Evolutionary conservation across 1,284 basidiomycete genomes (phyloP).

Genomic region (Leccinum discolor): DNA sequence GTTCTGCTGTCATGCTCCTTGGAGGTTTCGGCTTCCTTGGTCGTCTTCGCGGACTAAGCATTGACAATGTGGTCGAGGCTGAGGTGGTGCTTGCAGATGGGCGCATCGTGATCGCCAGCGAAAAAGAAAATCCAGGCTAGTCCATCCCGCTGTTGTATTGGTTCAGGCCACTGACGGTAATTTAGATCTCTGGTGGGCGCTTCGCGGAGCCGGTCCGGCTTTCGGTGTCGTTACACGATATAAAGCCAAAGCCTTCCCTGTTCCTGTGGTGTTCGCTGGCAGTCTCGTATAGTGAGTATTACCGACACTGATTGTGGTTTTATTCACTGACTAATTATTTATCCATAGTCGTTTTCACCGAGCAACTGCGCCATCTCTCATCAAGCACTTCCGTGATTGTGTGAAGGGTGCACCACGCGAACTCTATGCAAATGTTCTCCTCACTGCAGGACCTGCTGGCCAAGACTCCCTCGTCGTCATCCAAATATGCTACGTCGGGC

Average conservation of each 20-base stretch:
- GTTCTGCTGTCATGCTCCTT: conserved; percentile 82
- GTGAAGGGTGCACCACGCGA: conserved; percentile 85
- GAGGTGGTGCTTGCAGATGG: conserved; percentile 86
- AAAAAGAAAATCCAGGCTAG: conserved; percentile 65
- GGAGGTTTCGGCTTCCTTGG: conserved; percentile 91
- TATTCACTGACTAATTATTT: background rate
- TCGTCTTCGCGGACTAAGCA: conserved; percentile 79
- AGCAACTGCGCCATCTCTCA: conserved; percentile 81
- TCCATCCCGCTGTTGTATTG: background rate
- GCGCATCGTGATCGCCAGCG: conserved; percentile 68
- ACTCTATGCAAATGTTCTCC: conserved; percentile 87
- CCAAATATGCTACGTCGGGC: conserved; percentile 86
- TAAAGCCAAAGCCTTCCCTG: conserved; percentile 82
- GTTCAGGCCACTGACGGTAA: background rate
- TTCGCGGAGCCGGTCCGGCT: conserved; percentile 83
- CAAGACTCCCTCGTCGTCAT: conserved; percentile 85
- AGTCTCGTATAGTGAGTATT: conserved; percentile 82
- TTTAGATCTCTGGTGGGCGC: conserved; percentile 86
- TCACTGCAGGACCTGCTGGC: conserved; percentile 84
- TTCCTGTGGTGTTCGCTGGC: conserved; percentile 88
- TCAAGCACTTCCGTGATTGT: conserved; percentile 92
- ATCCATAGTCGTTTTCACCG: conserved; percentile 75
- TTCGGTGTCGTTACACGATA: conserved; percentile 91
- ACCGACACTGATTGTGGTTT: background rate
- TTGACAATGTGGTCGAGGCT: conserved; percentile 85